These are phyloP conservation scores for Coemansia sp. DNA, from an alignment of 192 early-diverging fungal genomes.

Conservation along the genomic window DNA sequence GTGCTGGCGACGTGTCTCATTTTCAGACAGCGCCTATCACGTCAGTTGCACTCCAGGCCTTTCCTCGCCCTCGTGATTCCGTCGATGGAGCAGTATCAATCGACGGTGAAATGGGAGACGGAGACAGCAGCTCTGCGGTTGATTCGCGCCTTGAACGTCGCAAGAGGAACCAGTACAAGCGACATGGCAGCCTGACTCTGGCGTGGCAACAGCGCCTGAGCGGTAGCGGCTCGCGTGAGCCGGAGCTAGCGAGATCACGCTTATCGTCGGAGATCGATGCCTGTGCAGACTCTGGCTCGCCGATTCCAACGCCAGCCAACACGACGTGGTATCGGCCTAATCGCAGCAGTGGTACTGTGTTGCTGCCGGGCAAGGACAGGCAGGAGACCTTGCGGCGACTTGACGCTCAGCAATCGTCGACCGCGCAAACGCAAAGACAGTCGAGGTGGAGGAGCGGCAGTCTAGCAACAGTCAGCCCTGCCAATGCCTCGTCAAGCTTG, in stretches of 20 bases:
- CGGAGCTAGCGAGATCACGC: constrained; percentile 12
- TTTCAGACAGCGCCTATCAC: neutral
- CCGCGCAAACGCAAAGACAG: neutral
- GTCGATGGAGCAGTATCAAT: constrained; percentile 11
- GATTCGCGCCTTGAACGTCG: constrained; percentile 43
- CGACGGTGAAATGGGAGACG: neutral
- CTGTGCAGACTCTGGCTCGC: constrained; percentile 11
- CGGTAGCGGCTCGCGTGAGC: constrained; percentile 8
- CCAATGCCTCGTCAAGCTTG: neutral
- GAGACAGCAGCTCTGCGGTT: neutral
- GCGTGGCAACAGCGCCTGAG: constrained; percentile 38
- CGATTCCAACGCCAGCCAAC: constrained; percentile 28
- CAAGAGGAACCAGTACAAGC: constrained; percentile 47
- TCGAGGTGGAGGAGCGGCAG: constrained; percentile 29
- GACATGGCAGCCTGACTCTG: constrained; percentile 49
- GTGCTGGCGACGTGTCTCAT: neutral
- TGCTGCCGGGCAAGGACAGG: neutral
- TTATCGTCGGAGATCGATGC: constrained; percentile 21
- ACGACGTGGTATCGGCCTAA: constrained; percentile 4
- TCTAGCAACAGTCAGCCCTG: neutral
- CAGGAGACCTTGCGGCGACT: constrained; percentile 1
- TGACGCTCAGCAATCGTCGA: neutral
- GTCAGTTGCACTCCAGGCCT: constrained; percentile 15
- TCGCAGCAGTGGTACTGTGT: neutral
- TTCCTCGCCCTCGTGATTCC: constrained; percentile 38